These are phyloP conservation scores for Boletus vinaceobasis DNA, from an alignment of 768 basidiomycete genomes.

Conservation along the genomic window DNA sequence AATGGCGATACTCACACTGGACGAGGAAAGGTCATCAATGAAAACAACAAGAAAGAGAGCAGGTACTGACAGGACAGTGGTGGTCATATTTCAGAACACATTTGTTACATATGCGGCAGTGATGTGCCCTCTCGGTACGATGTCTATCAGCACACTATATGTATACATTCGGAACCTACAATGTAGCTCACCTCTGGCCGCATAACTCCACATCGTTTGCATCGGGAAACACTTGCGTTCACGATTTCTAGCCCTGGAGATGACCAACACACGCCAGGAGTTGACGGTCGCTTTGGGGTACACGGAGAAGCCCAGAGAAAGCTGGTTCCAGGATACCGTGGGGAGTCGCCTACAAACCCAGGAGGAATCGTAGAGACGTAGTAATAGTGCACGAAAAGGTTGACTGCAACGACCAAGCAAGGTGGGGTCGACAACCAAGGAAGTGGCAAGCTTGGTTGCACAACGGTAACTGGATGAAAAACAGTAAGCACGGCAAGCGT, in stretches of 20 bases:
- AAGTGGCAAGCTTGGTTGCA: constrained; percentile 61
- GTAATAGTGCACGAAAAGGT: constrained; percentile 82
- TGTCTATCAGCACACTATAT: constrained; percentile 11
- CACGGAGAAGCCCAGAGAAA: constrained; percentile 56
- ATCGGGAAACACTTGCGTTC: constrained; percentile 53
- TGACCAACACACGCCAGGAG: constrained; percentile 49
- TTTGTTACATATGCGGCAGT: constrained; percentile 86
- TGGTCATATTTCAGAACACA: constrained; percentile 91
- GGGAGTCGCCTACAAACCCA: constrained; percentile 70
- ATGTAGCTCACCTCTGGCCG: constrained; percentile 71
- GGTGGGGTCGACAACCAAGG: constrained; percentile 61
- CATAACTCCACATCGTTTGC: constrained; percentile 61
- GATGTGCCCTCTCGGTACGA: constrained; percentile 74
- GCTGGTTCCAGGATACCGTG: constrained; percentile 36
- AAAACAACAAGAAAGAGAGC: constrained; percentile 1
- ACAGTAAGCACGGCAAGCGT: not conserved
- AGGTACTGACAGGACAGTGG: constrained; percentile 76
- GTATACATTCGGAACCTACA: not conserved
- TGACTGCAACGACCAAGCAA: constrained; percentile 72
- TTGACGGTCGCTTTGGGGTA: constrained; percentile 13
- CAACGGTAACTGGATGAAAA: constrained; percentile 64
- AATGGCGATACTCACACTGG: constrained; percentile 37
- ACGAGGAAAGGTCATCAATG: not conserved
- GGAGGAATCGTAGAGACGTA: constrained; percentile 76
- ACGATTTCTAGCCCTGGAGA: constrained; percentile 46